Evolutionary conservation across 2,329 filamentous ascomycete genomes (phyloP).

Genomic region (Penicillium hesseltinei): DNA sequence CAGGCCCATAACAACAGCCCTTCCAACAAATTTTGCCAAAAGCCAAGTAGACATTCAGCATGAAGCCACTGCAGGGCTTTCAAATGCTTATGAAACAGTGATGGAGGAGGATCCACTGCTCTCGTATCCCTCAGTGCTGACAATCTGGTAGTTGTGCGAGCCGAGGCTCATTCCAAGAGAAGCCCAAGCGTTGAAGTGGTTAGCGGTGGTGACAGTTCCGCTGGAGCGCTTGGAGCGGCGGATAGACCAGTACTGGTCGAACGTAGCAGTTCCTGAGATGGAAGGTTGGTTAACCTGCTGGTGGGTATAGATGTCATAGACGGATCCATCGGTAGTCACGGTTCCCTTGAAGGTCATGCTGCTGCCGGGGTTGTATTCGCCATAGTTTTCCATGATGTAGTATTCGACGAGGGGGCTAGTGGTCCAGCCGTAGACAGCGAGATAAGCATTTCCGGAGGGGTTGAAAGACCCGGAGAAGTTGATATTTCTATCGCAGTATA

Average conservation of each 20-base stretch:
- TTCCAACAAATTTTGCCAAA: neutral
- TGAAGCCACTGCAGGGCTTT: neutral
- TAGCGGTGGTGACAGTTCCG: constrained; percentile 37
- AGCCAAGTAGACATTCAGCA: neutral
- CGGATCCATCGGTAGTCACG: constrained; percentile 37
- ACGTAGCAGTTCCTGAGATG: constrained; percentile 42
- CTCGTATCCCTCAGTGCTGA: constrained; percentile 46
- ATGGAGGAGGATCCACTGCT: constrained; percentile 40
- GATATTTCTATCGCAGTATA: constrained; percentile 28
- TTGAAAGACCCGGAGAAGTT: constrained; percentile 32
- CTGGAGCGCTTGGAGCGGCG: constrained; percentile 35
- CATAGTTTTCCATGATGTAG: constrained; percentile 39
- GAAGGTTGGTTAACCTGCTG: constrained; percentile 41
- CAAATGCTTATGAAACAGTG: constrained; percentile 30
- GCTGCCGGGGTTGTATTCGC: constrained; percentile 33
- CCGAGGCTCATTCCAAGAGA: constrained; percentile 33
- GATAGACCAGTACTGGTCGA: constrained; percentile 46
- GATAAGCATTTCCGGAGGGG: constrained; percentile 35
- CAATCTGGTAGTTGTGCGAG: constrained; percentile 42
- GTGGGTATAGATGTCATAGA: constrained; percentile 41
- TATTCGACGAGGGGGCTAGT: constrained; percentile 38
- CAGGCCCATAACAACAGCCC: neutral
- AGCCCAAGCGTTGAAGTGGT: constrained; percentile 41
- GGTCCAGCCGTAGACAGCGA: constrained; percentile 45
- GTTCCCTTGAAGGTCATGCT: constrained; percentile 33